Evolutionary conservation across 2,329 filamentous ascomycete species (phyloP).

Genomic region (Epicoccum nigrum): DNA sequence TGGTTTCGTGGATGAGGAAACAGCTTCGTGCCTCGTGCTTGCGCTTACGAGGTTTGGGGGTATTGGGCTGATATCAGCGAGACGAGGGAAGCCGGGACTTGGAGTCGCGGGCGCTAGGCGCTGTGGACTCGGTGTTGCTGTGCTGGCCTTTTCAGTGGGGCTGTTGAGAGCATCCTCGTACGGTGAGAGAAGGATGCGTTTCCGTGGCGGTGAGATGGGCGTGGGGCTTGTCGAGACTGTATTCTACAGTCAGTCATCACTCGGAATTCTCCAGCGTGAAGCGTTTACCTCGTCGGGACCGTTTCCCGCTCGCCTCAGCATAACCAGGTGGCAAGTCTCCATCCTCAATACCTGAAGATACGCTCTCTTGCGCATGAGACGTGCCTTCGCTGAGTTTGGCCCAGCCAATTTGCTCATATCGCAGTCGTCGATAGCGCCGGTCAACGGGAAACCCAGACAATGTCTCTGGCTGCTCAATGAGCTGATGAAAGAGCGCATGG

Average conservation of each 20-base stretch:
- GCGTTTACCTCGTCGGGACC: constrained; percentile 20
- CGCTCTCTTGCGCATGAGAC: no score
- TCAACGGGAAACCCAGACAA: constrained; percentile 18
- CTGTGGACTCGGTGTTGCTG: constrained; percentile 10
- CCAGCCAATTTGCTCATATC: constrained; percentile 12
- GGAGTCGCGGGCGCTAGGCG: neutral
- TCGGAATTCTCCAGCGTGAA: neutral
- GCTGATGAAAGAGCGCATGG: constrained; percentile 7
- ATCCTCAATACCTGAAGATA: neutral
- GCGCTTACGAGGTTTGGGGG: neutral
- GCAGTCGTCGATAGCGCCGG: neutral
- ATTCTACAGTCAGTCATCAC: neutral
- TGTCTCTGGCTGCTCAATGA: constrained; percentile 16
- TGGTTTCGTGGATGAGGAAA: neutral
- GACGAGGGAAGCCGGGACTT: neutral
- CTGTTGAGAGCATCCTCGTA: neutral
- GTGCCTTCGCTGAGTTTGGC: no score
- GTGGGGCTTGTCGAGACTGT: constrained; percentile 8
- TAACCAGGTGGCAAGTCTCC: constrained; percentile 20
- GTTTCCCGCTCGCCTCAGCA: constrained; percentile 13
- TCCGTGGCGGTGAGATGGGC: constrained; percentile 14
- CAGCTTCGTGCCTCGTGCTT: neutral
- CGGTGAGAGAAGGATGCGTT: constrained; percentile 15
- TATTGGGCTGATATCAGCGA: neutral
- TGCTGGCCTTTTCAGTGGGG: constrained; percentile 16